Conservation (phyloP, 2,329 filamentous ascomycete genomes). For the Neodidymelliopsis sp. region DNA sequence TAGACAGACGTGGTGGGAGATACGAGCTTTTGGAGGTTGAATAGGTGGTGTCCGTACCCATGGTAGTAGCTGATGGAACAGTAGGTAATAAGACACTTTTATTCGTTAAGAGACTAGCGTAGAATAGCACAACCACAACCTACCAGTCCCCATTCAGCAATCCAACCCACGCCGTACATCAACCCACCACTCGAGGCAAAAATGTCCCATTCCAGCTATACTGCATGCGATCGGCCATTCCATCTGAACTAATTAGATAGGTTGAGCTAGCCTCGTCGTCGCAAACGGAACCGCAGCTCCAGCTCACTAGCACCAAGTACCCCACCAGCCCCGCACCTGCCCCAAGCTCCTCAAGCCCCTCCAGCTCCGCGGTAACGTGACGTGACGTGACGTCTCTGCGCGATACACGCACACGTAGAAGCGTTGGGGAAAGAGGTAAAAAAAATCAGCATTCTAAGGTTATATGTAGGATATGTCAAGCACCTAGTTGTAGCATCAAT, state of each 20-base stretch:
- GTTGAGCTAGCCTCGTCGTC: no score
- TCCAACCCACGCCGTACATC: not conserved
- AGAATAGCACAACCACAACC: no score
- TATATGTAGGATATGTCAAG: no score
- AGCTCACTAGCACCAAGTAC: not conserved
- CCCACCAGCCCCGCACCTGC: constrained; percentile 2
- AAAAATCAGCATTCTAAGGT: no score
- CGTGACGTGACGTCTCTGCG: no score
- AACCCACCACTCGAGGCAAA: not conserved
- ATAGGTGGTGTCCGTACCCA: constrained; percentile 19
- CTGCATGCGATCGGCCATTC: no score
- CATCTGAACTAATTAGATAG: no score
- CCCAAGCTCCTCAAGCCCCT: constrained; percentile 3
- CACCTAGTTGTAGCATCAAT: not conserved
- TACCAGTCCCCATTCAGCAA: not conserved
- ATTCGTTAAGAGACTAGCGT: no score
- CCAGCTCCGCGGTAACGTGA: not conserved
- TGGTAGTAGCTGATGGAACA: no score
- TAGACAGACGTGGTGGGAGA: constrained; percentile 63
- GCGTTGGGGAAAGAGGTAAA: no score
- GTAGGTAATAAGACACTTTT: no score
- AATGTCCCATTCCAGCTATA: not conserved
- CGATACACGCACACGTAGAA: no score
- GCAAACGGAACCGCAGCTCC: constrained; percentile 1
- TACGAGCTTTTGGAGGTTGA: constrained; percentile 60